Evolutionary conservation across 2,329 filamentous ascomycete species (phyloP).

Genomic region (Beauveria sp.): DNA sequence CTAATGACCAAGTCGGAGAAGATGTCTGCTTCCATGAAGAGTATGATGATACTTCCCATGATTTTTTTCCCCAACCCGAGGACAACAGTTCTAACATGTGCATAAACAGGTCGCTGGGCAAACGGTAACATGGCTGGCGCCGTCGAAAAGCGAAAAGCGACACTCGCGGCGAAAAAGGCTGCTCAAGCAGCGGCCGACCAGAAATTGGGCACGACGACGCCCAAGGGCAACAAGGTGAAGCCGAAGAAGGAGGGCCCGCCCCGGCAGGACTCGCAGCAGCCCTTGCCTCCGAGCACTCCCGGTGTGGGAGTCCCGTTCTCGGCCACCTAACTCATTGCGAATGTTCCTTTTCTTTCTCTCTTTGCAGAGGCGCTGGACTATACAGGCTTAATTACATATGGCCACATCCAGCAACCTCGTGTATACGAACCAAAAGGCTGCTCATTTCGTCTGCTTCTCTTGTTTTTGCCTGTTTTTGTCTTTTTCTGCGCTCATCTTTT

Average conservation of each 20-base stretch:
- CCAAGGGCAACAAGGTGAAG: slow-evolving; percentile 30
- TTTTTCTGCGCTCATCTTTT: neutral
- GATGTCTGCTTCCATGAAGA: slow-evolving; percentile 59
- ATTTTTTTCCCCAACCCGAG: neutral
- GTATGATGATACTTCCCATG: slow-evolving; percentile 30
- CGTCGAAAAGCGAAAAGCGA: slow-evolving; percentile 54
- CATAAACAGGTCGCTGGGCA: slow-evolving; percentile 45
- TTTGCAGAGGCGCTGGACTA: neutral
- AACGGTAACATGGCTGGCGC: slow-evolving; percentile 53
- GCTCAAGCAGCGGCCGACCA: slow-evolving; percentile 35
- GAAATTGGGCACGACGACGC: slow-evolving; percentile 27
- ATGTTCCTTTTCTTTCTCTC: neutral
- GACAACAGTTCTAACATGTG: neutral
- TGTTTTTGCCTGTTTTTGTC: neutral
- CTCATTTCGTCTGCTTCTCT: neutral
- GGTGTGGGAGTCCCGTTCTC: slow-evolving; percentile 1
- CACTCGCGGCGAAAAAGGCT: slow-evolving; percentile 51
- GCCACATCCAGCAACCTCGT: neutral
- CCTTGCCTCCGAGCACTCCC: slow-evolving; percentile 1
- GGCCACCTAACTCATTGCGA: neutral
- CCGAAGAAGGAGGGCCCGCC: slow-evolving; percentile 27
- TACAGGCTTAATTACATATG: neutral
- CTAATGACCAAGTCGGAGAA: slow-evolving; percentile 59
- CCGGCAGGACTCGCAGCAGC: slow-evolving; percentile 14
- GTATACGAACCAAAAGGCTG: neutral